These are phyloP conservation scores for Vanilla planifolia DNA, from an alignment of 106 monocot genomes.

Conservation along the genomic window DNA sequence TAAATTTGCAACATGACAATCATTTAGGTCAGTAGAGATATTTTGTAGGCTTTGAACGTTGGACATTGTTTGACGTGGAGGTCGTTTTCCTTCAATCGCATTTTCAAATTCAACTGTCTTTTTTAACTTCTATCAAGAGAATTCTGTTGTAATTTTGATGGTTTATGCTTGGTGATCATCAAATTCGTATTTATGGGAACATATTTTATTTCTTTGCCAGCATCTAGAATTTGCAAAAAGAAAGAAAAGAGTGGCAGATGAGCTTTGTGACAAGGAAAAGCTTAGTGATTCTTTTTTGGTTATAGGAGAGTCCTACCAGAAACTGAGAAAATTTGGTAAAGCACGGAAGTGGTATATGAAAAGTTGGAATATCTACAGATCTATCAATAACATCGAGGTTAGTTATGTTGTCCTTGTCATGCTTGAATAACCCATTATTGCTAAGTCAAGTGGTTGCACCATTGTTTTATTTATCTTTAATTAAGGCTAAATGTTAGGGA, in stretches of 20 bases:
- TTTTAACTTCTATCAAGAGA: no score
- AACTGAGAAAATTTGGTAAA: constrained; percentile 81
- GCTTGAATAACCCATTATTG: background rate
- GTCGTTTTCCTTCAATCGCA: no score
- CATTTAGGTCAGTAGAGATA: no score
- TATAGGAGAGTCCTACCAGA: constrained; percentile 90
- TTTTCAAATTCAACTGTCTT: no score
- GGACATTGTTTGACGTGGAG: no score
- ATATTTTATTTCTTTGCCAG: constrained; percentile 22
- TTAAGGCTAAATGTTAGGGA: background rate
- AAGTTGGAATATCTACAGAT: constrained; percentile 78
- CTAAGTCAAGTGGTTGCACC: no score
- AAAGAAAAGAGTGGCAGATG: constrained; percentile 76
- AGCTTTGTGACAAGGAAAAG: constrained; percentile 87
- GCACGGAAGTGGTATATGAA: constrained; percentile 97
- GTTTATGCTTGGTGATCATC: constrained; percentile 3
- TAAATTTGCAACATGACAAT: no score
- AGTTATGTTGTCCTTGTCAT: constrained; percentile 6
- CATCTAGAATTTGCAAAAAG: constrained; percentile 90
- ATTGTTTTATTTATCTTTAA: constrained; percentile 10
- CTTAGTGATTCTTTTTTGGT: constrained; percentile 73
- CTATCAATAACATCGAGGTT: constrained; percentile 83
- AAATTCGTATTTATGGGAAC: background rate
- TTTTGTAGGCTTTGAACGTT: no score
- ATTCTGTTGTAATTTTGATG: no score